Percentiles rank a stretch among this genome's conserved stretches.
phyloP scores from a whole-genome alignment of 352 stramenopile genomes.

The Thalassiosira delicatula region DNA sequence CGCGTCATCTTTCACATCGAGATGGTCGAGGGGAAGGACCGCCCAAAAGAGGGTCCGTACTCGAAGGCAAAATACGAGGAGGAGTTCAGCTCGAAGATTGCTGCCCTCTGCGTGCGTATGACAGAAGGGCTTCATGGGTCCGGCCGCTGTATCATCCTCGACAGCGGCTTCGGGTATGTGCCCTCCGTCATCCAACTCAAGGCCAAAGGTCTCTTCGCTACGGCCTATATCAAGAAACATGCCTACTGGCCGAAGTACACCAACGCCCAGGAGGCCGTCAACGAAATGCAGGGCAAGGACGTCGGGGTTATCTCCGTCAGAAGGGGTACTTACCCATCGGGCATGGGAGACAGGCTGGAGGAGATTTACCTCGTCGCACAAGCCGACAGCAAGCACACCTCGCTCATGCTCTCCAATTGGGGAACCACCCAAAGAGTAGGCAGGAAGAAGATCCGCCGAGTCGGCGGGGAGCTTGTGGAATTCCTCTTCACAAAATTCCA shows the following conservation, averaged over 20 bases:
- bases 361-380: neutral
- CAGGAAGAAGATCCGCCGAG: neutral
- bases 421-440: constrained; percentile 3
- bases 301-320: neutral
- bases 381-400: constrained; percentile 9
- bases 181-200: neutral
- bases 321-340: neutral
- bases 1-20: constrained; percentile 54
- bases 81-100: constrained; percentile 15
- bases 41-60: no score
- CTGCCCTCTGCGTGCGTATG: constrained; percentile 6
- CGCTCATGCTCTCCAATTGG: neutral
- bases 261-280: constrained; percentile 5
- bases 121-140: constrained; percentile 20
- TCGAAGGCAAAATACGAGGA: constrained; percentile 18
- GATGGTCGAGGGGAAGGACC: constrained; percentile 57
- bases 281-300: neutral
- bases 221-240: constrained; percentile 57
- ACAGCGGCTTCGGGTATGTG: constrained; percentile 48
- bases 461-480: neutral
- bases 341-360: neutral
- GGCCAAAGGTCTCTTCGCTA: constrained; percentile 43
- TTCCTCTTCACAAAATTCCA: constrained; percentile 23
- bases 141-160: constrained; percentile 39
- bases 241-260: constrained; percentile 47